Conservation (phyloP, 2,329 filamentous ascomycete genomes). For the Venturia pyrina region DNA sequence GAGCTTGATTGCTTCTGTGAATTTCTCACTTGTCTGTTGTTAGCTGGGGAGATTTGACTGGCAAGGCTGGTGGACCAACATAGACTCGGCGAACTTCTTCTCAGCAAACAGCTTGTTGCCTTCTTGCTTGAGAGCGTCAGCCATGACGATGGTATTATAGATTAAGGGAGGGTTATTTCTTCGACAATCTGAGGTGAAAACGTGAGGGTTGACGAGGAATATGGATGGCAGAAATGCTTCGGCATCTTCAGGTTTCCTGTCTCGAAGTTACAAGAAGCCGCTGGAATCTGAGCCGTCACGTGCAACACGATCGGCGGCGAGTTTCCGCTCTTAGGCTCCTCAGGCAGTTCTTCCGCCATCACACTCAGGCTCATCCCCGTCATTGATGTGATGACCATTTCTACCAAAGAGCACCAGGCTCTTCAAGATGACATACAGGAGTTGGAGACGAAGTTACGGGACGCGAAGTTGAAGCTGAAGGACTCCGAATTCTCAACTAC, state of each 20-base stretch:
- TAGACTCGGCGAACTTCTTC: conserved; percentile 91
- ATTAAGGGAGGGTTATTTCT: not conserved
- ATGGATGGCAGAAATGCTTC: not conserved
- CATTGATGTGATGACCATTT: not conserved
- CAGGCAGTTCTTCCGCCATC: too few relatives aligned
- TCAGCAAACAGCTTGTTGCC: conserved; percentile 98
- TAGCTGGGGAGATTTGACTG: conserved; percentile 5
- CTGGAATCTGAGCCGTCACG: not conserved
- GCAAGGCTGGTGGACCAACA: conserved; percentile 53
- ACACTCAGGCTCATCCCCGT: too few relatives aligned
- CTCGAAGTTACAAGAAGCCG: not conserved
- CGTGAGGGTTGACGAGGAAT: not conserved
- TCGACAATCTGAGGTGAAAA: not conserved
- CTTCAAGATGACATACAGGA: conserved; percentile 45
- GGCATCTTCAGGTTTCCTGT: not conserved
- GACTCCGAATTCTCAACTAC: conserved; percentile 12
- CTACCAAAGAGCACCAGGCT: conserved; percentile 16
- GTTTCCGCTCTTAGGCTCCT: too few relatives aligned
- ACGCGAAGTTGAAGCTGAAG: conserved; percentile 38
- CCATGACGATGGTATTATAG: conserved; percentile 37
- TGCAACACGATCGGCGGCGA: not conserved
- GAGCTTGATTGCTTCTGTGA: conserved; percentile 82
- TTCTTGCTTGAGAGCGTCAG: conserved; percentile 83
- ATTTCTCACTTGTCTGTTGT: conserved; percentile 62
- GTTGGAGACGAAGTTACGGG: conserved; percentile 42